Evolutionary conservation across 2,329 filamentous ascomycete species (phyloP), one percentile per base, ranked within the genome.

Genomic region (Monosporascus sp.): DNA sequence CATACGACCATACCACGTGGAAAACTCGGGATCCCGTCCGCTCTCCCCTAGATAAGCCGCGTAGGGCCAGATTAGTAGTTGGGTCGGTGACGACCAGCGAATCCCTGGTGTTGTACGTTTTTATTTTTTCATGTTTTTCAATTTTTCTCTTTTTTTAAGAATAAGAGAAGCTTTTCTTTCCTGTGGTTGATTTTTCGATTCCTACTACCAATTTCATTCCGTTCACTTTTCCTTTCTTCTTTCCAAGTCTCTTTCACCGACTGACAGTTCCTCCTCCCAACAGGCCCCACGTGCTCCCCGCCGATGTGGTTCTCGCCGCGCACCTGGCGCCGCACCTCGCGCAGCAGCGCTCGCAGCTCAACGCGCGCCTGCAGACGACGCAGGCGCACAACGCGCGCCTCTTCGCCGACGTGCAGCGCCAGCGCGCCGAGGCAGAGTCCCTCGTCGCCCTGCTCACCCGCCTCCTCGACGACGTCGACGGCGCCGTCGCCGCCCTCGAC

Each of bases 371-470:
- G 37, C 78, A 81, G 62, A 82, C 79, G 22, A 74, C 74, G 44
- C 80, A 84, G 64, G 72, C 75, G 17, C 75, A 79, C 60, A 87
- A 87, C 63, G 76, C 78, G 15, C 71, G 68, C 6, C 68, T 85
- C 18, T 78, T 75, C 53, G 74, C 75, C 44, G 75, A 77, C 51
- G 72, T 86, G 14, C 67, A 70, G 49, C 68, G 64, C 41, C 83
- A 87, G 72, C 74, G 80, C 55, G 69, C 68, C 2, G 82, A 85
- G 68, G 77, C 83, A 37, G 76, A 76, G 51, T 67, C 65, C 20
- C 68, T 86, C 41, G 67, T 84, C 22, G 68, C 60, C 2, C 66
- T 70, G 14, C 71, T 84, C 14, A 81, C 84, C 61, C 70, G 68
- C 27, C 72, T 76, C 6, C 72, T 83, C 31, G 73, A 70, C 43